Evolutionary conservation across 768 basidiomycete genomes (phyloP).

Genomic region (Symmetrospora coprosmae): DNA sequence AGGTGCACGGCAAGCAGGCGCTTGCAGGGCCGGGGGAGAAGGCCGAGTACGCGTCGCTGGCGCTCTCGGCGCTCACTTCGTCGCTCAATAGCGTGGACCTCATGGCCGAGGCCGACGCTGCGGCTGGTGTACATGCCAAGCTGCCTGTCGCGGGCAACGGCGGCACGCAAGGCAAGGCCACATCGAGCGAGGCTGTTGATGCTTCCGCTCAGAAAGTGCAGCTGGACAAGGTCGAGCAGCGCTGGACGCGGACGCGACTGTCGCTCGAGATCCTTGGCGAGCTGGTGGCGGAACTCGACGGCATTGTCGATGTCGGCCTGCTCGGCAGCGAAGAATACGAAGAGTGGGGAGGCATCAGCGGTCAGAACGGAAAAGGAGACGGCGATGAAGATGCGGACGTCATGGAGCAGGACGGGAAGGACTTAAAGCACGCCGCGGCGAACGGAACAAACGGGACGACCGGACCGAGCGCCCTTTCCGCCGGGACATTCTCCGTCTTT

Average conservation of each 20-base stretch:
- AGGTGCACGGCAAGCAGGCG: neutral
- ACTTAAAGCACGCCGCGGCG: neutral
- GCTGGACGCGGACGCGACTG: slow-evolving; percentile 8
- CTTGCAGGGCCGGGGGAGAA: neutral
- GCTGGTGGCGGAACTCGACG: slow-evolving; percentile 12
- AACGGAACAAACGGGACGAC: neutral
- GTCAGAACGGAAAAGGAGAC: neutral
- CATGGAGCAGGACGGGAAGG: neutral
- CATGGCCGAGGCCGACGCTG: neutral
- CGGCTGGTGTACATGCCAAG: neutral
- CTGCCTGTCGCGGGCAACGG: neutral
- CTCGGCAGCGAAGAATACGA: slow-evolving; percentile 17
- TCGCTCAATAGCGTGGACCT: neutral
- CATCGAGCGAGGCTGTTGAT: neutral
- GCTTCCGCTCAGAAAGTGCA: neutral
- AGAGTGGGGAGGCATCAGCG: slow-evolving; percentile 15
- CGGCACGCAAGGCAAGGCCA: neutral
- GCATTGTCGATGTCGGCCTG: slow-evolving; percentile 5
- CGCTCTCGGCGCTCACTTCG: neutral
- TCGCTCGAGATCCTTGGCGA: slow-evolving; percentile 20
- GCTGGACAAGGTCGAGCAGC: neutral
- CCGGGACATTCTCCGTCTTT: neutral
- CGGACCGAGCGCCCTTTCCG: neutral
- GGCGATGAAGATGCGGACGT: neutral
- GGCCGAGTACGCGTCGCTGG: neutral